Evolutionary conservation across 441 rosid genomes (phyloP).

Genomic region (Pelargonium myrrhifolium): DNA sequence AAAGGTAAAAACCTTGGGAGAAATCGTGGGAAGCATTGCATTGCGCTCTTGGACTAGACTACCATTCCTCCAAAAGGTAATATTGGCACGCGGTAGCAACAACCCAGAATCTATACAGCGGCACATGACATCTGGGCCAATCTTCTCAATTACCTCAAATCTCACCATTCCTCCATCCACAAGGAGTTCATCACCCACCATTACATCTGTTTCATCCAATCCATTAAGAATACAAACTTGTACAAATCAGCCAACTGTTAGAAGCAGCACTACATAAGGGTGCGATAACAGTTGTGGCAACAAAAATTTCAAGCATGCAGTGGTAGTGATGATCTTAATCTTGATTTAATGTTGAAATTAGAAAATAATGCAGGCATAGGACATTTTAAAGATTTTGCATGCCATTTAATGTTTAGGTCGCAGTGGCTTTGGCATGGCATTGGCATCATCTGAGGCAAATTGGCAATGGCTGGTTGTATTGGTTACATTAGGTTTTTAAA

Average conservation of each 20-base stretch:
- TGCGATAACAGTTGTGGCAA: not conserved
- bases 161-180: slow-evolving; percentile 99
- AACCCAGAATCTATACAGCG: slow-evolving; percentile 86
- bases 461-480: no score
- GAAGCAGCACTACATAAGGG: not conserved
- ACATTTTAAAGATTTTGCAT: no score
- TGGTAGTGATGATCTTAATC: not conserved
- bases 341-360: not conserved
- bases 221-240: not conserved
- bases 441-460: no score
- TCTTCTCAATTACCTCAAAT: slow-evolving; percentile 90
- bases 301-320: not conserved
- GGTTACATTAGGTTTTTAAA: no score
- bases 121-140: slow-evolving; percentile 92
- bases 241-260: not conserved
- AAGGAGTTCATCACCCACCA: slow-evolving; percentile 49
- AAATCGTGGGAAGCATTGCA: slow-evolving; percentile 95
- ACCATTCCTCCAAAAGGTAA: slow-evolving; percentile 94
- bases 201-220: not conserved
- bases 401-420: no score
- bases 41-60: slow-evolving; percentile 85
- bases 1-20: slow-evolving; percentile 60
- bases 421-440: no score
- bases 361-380: not conserved
- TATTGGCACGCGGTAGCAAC: slow-evolving; percentile 85